Evolutionary conservation across 2,329 filamentous ascomycete genomes (phyloP), one percentile per base, ranked within the genome.

Genomic region (Sphaerulina vaccinii): DNA sequence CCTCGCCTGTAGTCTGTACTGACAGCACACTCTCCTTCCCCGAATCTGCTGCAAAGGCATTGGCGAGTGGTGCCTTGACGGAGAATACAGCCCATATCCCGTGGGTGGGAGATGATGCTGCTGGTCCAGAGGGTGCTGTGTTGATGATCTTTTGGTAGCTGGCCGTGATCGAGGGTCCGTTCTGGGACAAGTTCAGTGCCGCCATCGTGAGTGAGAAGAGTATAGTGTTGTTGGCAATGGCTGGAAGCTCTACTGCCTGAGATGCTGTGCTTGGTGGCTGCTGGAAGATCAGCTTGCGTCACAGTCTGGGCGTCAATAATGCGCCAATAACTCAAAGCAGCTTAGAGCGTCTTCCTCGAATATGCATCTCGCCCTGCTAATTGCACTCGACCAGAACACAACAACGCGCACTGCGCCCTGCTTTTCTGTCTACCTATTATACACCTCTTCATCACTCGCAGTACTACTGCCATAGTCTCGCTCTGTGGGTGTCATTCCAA

Each of bases 11-110:
- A 67, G 80, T 85, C 70, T 97, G 90, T 45, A 99, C 92, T 74
- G 96, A 97, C 62, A 99, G 76, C 1, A 96, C 83, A 71, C 92
- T 97, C 74, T 97, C 92, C 75, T 96, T 97, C 60, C 83, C 86
- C 51, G 82, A 79, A 68, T 93, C 88, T 58, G 80, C 77, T 73
- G 96, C 90, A 71, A 99, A 99, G 54, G 91, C 91, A 75, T 87
- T 97, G 69, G 90, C 81, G 35, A 99, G 82, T 49, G 93, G 93
- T 54, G 92, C 88, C 69, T 93, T 88, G 35, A 99, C 93, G 6
- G 88, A 88, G 75, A 95, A 96, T 56, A 99, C 78, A 16, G 90
- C 92, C 93, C 93, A 99, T 76, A 92, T 88, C 57, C 83, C 90
- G 67, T 88, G 88, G 41, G 90, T 96, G 33, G 88, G 81, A 41